Conservation (phyloP, 768 basidiomycete genomes). For the Suillus hirtellus region DNA sequence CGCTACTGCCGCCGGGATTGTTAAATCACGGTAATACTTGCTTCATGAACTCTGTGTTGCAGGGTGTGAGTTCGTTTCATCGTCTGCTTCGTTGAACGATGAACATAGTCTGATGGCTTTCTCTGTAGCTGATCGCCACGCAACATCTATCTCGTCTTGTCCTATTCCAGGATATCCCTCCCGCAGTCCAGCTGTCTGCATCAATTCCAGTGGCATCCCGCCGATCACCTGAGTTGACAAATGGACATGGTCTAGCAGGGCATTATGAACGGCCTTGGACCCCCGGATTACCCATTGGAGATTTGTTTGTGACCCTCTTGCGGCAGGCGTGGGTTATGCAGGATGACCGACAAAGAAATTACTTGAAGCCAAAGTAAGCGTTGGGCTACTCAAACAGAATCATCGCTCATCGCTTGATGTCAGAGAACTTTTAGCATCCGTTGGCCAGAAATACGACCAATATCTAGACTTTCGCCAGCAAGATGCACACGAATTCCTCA, state of each 20-base stretch:
- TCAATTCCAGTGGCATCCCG: slow-evolving; percentile 42
- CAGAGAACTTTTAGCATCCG: slow-evolving; percentile 61
- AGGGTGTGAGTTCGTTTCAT: slow-evolving; percentile 58
- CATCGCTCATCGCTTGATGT: not conserved
- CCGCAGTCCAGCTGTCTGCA: slow-evolving; percentile 39
- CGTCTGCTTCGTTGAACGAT: slow-evolving; percentile 18
- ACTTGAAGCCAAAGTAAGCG: slow-evolving; percentile 68
- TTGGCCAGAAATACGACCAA: slow-evolving; percentile 89
- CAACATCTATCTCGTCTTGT: slow-evolving; percentile 57
- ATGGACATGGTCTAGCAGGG: slow-evolving; percentile 58
- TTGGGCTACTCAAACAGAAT: slow-evolving; percentile 6
- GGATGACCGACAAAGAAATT: slow-evolving; percentile 47
- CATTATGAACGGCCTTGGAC: slow-evolving; percentile 53
- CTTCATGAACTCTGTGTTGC: slow-evolving; percentile 94
- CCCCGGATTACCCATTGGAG: slow-evolving; percentile 68
- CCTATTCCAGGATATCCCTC: slow-evolving; percentile 52
- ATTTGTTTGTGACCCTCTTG: slow-evolving; percentile 63
- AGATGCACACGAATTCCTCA: slow-evolving; percentile 92
- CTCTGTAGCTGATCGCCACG: slow-evolving; percentile 64
- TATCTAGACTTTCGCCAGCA: slow-evolving; percentile 95
- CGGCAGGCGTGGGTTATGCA: slow-evolving; percentile 66
- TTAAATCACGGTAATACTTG: slow-evolving; percentile 88
- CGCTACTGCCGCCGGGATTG: slow-evolving; percentile 70
- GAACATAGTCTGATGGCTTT: not conserved
- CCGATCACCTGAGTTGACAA: slow-evolving; percentile 65